Base-by-base conservation (phyloP, 345 rosid genomes). In the Arabidopsis thaliana region DNA sequence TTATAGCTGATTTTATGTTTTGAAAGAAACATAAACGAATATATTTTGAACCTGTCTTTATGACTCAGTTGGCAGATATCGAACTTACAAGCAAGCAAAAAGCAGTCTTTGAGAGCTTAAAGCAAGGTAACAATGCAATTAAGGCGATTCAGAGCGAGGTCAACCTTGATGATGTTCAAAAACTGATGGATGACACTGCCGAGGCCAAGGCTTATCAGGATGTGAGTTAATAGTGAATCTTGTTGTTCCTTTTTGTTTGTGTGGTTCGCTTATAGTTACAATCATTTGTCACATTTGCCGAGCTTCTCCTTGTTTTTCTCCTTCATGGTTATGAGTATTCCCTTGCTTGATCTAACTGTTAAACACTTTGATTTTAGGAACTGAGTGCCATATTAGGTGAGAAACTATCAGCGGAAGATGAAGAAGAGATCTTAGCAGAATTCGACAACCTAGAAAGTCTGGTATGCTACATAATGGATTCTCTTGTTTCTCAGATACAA, bases 141-240 rank as follows among this genome's bases (percentile, higher is more conserved):
- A 95, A 90, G 84, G 97, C 92, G 22, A 85, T 94, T 58, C 97
- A 91, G 84, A 85, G 93, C 41, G 97, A 91, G 84, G 82, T 94
- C 78, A 88, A 88, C 74, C 68, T 91, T 58, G 96, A 91, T 23
- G 98, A 94, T 81, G 96, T 91, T 78, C 97, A 91, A 48, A 94
- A 90, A 82, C 85, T 94, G 40, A 88, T 94, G 98, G 98, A 94
- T 78, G 97, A 94, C 73, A 87, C 88, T 49, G 96, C 79, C 6
- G 97, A 94, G 80, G 98, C 98, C 63, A 90, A 85, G 70, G 97
- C 93, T 77, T 94, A 89, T 75, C 97, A 94, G 84, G 98, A 91
- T 75, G 98, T 94, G 81, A 87, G 95, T 74, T 72, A 66, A 52
- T 40, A n/a, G 23, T 52, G 36, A 46, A 49, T 65, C 0, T 62